phyloP scores from a whole-genome alignment of 164 flowering plant species.

The Taxillus chinensis region DNA sequence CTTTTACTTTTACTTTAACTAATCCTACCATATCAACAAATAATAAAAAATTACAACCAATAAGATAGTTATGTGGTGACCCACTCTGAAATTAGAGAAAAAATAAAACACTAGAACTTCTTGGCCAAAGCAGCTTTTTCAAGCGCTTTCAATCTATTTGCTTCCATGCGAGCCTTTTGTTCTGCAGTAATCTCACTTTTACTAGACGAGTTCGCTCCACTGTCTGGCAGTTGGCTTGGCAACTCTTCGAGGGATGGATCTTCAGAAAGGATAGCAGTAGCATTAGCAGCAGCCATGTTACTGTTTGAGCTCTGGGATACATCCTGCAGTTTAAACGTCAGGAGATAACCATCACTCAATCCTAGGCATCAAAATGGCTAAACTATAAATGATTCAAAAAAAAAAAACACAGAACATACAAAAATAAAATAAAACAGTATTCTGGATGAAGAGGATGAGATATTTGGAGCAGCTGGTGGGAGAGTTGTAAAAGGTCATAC shows the following conservation, averaged over 20 bases:
- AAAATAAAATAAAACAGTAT: no score
- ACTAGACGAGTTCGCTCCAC: conserved; percentile 6
- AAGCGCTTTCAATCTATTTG: conserved; percentile 57
- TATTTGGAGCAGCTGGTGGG: no score
- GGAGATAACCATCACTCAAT: no score
- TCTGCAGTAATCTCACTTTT: conserved; percentile 31
- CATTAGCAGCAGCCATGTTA: conserved; percentile 6
- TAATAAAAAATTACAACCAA: no score
- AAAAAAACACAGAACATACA: no score
- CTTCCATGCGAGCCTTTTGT: conserved; percentile 59
- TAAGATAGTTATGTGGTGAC: not conserved
- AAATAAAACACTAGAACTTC: conserved; percentile 13
- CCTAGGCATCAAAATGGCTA: no score
- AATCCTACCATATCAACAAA: no score
- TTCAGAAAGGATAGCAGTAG: conserved; percentile 9
- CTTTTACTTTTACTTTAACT: no score
- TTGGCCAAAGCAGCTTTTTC: conserved; percentile 49
- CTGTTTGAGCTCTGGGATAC: conserved; percentile 9
- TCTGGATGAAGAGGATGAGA: no score
- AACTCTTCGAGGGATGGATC: conserved; percentile 7
- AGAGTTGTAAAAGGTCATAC: no score
- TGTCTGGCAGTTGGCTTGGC: conserved; percentile 12
- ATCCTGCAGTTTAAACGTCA: conserved; percentile 21
- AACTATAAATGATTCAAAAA: no score
- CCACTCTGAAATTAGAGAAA: not conserved